Conservation (phyloP, 2,329 filamentous ascomycete genomes). For the Monosporascus sp. region DNA sequence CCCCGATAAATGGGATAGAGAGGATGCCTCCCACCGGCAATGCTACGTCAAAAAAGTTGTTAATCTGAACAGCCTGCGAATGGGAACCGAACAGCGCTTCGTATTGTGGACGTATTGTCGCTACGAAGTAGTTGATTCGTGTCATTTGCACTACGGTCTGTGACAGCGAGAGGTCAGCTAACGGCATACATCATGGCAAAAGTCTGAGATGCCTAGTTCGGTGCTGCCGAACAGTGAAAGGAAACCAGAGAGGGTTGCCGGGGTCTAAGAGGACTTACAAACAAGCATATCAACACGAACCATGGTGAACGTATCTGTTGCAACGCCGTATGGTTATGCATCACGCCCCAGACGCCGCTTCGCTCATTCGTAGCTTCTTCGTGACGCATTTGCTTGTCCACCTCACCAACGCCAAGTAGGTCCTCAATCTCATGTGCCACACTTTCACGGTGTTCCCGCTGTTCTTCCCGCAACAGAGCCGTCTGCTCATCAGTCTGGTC, state of each 20-base stretch:
- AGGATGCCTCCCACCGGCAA: conserved; percentile 77
- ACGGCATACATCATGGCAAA: background rate
- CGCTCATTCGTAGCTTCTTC: conserved; percentile 66
- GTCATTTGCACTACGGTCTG: conserved; percentile 68
- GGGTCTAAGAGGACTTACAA: conserved; percentile 28
- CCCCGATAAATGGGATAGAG: conserved; percentile 81
- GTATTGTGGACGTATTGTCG: conserved; percentile 80
- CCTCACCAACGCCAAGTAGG: conserved; percentile 60
- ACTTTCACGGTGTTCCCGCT: conserved; percentile 54
- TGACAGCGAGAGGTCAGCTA: background rate
- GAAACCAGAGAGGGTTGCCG: background rate
- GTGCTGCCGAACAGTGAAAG: no score
- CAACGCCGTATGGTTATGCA: conserved; percentile 66
- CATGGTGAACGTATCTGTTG: conserved; percentile 75
- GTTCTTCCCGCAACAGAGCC: conserved; percentile 49
- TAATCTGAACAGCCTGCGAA: conserved; percentile 61
- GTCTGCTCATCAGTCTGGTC: conserved; percentile 57
- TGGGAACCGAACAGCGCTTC: conserved; percentile 63
- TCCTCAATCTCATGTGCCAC: conserved; percentile 67
- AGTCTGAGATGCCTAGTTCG: no score
- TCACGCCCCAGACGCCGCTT: conserved; percentile 79
- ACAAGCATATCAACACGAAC: conserved; percentile 79
- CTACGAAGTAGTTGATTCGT: conserved; percentile 88
- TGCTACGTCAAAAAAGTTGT: conserved; percentile 81
- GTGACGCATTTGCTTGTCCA: conserved; percentile 56